Conservation (phyloP, 352 stramenopile species). For the Pythium utonaiense region DNA sequence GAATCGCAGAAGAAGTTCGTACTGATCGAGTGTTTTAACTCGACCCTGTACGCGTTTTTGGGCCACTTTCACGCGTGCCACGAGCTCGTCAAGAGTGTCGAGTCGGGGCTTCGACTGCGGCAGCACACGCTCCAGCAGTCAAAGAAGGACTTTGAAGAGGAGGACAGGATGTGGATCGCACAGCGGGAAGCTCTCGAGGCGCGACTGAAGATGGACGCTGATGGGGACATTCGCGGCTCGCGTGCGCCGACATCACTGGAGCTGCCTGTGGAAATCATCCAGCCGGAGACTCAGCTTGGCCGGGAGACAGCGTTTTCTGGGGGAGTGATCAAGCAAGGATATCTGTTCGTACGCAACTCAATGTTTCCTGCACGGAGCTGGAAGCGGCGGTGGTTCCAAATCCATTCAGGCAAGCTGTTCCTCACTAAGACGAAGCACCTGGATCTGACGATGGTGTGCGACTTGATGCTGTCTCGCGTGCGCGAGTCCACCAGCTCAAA, state of each 20-base stretch:
- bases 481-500: slow-evolving; percentile 47
- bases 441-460: slow-evolving; percentile 72
- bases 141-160: slow-evolving; percentile 61
- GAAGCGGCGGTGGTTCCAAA: slow-evolving; percentile 87
- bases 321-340: slow-evolving; percentile 71
- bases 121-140: slow-evolving; percentile 69
- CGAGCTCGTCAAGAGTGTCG: slow-evolving; percentile 75
- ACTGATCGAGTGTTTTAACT: slow-evolving; percentile 83
- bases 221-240: slow-evolving; percentile 27
- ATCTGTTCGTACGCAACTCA: slow-evolving; percentile 81
- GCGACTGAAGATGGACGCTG: slow-evolving; percentile 49
- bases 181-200: slow-evolving; percentile 65
- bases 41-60: slow-evolving; percentile 74
- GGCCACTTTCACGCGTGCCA: slow-evolving; percentile 80
- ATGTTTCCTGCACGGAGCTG: slow-evolving; percentile 81
- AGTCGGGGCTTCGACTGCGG: slow-evolving; percentile 57
- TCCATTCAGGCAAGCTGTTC: slow-evolving; percentile 83
- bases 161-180: slow-evolving; percentile 71
- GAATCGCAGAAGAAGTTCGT: slow-evolving; percentile 86
- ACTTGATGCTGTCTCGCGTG: slow-evolving; percentile 79
- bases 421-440: slow-evolving; percentile 77
- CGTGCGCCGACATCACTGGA: slow-evolving; percentile 40
- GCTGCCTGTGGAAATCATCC: slow-evolving; percentile 78
- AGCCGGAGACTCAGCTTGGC: slow-evolving; percentile 54
- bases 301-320: slow-evolving; percentile 30